These are phyloP conservation scores for Phytophthora tubulina DNA, from an alignment of 352 stramenopile species.

Conservation along the genomic window DNA sequence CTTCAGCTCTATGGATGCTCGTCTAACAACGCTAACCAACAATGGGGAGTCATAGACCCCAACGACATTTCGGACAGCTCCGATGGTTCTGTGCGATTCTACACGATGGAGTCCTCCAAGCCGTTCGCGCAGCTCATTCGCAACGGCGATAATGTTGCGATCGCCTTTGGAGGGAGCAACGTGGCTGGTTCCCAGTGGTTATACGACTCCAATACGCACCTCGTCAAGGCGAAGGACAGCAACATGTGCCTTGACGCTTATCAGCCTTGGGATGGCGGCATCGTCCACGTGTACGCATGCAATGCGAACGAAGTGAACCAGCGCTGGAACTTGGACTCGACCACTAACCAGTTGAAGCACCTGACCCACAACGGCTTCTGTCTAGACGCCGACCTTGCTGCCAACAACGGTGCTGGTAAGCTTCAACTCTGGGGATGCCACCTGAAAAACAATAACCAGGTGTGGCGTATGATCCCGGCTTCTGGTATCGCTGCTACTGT, in stretches of 20 bases:
- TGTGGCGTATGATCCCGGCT: constrained; percentile 50
- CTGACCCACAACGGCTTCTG: constrained; percentile 63
- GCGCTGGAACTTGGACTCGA: constrained; percentile 46
- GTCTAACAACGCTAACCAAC: too few species aligned
- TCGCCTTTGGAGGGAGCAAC: constrained; percentile 42
- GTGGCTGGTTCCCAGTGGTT: constrained; percentile 46
- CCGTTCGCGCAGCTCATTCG: constrained; percentile 54
- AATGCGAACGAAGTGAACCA: constrained; percentile 56
- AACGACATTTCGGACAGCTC: constrained; percentile 10
- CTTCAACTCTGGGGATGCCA: constrained; percentile 60
- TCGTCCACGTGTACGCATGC: constrained; percentile 55
- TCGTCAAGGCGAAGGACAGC: constrained; percentile 54
- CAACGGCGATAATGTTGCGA: constrained; percentile 35
- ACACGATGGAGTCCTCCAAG: constrained; percentile 53
- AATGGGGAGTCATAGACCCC: too few species aligned
- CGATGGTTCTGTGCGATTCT: constrained; percentile 49
- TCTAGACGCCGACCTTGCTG: constrained; percentile 57
- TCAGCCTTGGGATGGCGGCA: constrained; percentile 59
- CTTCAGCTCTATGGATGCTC: too few species aligned
- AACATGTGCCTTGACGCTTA: constrained; percentile 72
- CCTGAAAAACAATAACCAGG: constrained; percentile 71
- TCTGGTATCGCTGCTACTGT: constrained; percentile 45
- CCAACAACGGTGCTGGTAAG: constrained; percentile 42
- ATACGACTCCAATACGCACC: constrained; percentile 51
- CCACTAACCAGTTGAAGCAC: constrained; percentile 58